Base-by-base conservation (phyloP, 768 basidiomycete genomes). In the Strobilomyces dryophilus region DNA sequence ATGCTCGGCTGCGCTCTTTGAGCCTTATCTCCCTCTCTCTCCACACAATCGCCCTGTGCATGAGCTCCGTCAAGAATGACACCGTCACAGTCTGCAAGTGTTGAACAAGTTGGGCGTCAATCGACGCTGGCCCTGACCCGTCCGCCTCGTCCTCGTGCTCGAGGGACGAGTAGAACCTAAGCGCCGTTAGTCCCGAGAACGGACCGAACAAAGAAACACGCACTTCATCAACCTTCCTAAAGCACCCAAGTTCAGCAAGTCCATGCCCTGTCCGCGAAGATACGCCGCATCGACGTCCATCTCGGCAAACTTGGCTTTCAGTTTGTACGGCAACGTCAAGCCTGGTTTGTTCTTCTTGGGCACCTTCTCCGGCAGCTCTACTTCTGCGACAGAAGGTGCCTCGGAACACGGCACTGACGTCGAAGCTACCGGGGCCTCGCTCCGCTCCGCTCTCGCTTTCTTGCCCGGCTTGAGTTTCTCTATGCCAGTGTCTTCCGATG, bases 1-100 rank as follows among this genome's bases (percentile, higher is more conserved):
- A 89, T 8, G 75, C 83, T 59, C 79, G 85, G 44, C 79, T 79
- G 18, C 77, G 76, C 37, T 73, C 71, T 67, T 87, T 88, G 61
- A 84, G 62, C 31, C 70, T 67, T 49, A 73, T 66, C 58, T 87
- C 86, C 52, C 83, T 79, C 59, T 86, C 84, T 39, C 79, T 79
- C 35, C 76, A 70, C 8, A 79, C 70, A 40, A 87, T 76, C 20
- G 77, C 72, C 32, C 73, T 75, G 50, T 79, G 76, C 2, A 85
- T 68, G 0, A 82, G 49, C 35, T 78, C 74, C 8, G 76, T 74
- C 15, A 78, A 71, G 58, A 87, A 89, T 31, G 75, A 71, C 9
- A 75, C 71, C 20, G 82, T 60, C 29, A 78, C 72, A 10, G 63
- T 71, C 18, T 72, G 71, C 35, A 89, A 56, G 14, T 79, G 57